Percentiles rank a stretch among this genome's conserved stretches.
Conservation (phyloP, 1,139 yeast genomes). For the Arxiozyma slooffiae region DNA sequence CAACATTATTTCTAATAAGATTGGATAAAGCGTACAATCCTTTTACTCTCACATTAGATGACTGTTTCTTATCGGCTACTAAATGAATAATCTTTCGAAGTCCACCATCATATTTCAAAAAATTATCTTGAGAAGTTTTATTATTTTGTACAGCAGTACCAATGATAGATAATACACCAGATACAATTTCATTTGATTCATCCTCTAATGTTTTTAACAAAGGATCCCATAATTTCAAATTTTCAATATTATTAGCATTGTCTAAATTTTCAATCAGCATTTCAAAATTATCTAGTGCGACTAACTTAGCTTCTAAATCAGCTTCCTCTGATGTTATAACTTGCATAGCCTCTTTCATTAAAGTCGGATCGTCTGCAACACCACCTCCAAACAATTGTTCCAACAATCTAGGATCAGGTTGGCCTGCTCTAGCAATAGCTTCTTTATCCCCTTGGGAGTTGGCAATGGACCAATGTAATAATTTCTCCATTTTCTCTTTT, state of each 20-base stretch:
- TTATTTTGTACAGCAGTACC: slow-evolving; percentile 94
- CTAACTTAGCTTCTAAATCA: slow-evolving; percentile 50
- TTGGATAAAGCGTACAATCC: slow-evolving; percentile 71
- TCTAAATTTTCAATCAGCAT: slow-evolving; percentile 90
- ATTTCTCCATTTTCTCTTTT: slow-evolving; percentile 64
- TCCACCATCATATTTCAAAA: slow-evolving; percentile 43
- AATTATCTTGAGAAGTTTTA: slow-evolving; percentile 59
- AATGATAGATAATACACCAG: slow-evolving; percentile 59
- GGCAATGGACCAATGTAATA: slow-evolving; percentile 86
- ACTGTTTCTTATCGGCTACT: slow-evolving; percentile 29
- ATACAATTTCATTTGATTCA: slow-evolving; percentile 40
- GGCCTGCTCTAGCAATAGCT: slow-evolving; percentile 49
- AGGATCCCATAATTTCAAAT: slow-evolving; percentile 70
- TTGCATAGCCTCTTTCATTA: slow-evolving; percentile 66
- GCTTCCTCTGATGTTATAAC: slow-evolving; percentile 56
- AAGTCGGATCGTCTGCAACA: slow-evolving; percentile 64
- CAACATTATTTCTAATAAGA: slow-evolving; percentile 58
- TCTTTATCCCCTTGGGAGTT: slow-evolving; percentile 61
- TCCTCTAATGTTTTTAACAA: slow-evolving; percentile 44
- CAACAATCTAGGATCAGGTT: slow-evolving; percentile 68
- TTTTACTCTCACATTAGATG: slow-evolving; percentile 43
- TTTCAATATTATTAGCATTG: slow-evolving; percentile 87
- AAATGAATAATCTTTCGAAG: slow-evolving; percentile 39
- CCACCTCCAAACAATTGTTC: slow-evolving; percentile 65
- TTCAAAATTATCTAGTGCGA: slow-evolving; percentile 85